These are phyloP conservation scores for Raphidocelis subcapitata DNA, from an alignment of 139 green algal genomes.

Conservation along the genomic window DNA sequence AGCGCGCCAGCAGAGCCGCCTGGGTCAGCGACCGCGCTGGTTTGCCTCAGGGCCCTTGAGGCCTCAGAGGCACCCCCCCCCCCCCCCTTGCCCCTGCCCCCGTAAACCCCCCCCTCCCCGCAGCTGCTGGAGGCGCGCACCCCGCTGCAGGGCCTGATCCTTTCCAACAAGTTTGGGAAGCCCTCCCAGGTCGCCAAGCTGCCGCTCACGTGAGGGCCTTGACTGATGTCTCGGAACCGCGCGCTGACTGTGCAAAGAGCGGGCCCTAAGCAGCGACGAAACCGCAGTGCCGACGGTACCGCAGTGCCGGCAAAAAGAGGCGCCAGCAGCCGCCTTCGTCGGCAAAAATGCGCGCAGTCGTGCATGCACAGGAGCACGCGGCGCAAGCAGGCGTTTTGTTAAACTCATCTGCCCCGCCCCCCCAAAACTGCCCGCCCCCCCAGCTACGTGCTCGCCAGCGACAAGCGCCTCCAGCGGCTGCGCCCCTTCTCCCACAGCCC, in stretches of 20 bases:
- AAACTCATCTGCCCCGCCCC: too few species aligned
- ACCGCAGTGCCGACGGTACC: too few species aligned
- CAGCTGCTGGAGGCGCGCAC: slow-evolving; percentile 62
- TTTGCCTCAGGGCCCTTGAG: background rate
- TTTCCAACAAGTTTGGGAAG: slow-evolving; percentile 72
- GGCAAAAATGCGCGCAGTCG: too few species aligned
- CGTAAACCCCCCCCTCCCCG: background rate
- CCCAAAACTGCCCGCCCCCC: background rate
- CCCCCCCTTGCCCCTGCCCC: background rate
- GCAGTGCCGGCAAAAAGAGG: too few species aligned
- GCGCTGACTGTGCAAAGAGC: background rate
- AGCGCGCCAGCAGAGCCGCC: background rate
- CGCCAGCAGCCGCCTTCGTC: too few species aligned
- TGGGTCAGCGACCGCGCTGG: background rate
- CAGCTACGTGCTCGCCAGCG: slow-evolving; percentile 60
- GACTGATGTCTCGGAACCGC: background rate
- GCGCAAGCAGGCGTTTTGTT: too few species aligned
- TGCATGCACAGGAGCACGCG: too few species aligned
- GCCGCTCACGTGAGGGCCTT: slow-evolving; percentile 52
- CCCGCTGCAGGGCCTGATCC: slow-evolving; percentile 57
- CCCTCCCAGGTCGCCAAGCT: slow-evolving; percentile 49
- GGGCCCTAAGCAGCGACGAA: too few species aligned
- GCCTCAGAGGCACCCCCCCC: background rate
- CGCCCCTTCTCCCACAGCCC: slow-evolving; percentile 57
- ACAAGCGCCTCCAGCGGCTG: slow-evolving; percentile 55